Conservation (phyloP, 768 basidiomycete genomes). For the Hortiboletus flavorubellus region DNA sequence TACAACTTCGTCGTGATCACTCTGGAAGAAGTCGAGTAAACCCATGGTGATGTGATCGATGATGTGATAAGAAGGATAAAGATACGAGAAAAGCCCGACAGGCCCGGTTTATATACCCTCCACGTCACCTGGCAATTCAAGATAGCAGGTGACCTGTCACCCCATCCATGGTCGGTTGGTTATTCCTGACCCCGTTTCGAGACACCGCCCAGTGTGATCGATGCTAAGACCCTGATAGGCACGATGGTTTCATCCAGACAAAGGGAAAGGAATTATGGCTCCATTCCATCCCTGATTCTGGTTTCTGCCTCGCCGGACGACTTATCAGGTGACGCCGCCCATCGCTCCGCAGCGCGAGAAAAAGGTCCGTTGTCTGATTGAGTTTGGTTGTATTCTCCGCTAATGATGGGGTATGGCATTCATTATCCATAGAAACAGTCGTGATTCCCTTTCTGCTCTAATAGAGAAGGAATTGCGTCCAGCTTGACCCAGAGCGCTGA, state of each 20-base stretch:
- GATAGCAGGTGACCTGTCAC: slow-evolving; percentile 1
- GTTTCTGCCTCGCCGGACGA: background rate
- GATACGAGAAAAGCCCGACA: background rate
- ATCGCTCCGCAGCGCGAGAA: background rate
- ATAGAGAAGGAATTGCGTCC: background rate
- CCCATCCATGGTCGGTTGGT: background rate
- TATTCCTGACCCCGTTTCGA: slow-evolving; percentile 15
- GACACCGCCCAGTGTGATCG: slow-evolving; percentile 12
- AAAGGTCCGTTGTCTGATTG: background rate
- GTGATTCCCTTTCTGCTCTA: background rate
- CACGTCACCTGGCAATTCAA: slow-evolving; percentile 11
- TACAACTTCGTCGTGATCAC: background rate
- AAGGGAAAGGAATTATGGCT: background rate
- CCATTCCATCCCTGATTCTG: background rate
- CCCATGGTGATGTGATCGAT: slow-evolving; percentile 13
- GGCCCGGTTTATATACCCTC: slow-evolving; percentile 19
- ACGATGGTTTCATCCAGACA: slow-evolving; percentile 7
- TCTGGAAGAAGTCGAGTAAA: background rate
- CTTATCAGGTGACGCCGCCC: background rate
- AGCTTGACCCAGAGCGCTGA: background rate
- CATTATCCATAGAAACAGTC: background rate
- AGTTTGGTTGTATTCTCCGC: background rate
- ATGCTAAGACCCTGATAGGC: slow-evolving; percentile 17
- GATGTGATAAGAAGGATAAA: background rate
- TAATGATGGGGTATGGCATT: background rate